Base-by-base conservation (phyloP, 2,329 filamentous ascomycete species). In the Ascochyta fabae region DNA sequence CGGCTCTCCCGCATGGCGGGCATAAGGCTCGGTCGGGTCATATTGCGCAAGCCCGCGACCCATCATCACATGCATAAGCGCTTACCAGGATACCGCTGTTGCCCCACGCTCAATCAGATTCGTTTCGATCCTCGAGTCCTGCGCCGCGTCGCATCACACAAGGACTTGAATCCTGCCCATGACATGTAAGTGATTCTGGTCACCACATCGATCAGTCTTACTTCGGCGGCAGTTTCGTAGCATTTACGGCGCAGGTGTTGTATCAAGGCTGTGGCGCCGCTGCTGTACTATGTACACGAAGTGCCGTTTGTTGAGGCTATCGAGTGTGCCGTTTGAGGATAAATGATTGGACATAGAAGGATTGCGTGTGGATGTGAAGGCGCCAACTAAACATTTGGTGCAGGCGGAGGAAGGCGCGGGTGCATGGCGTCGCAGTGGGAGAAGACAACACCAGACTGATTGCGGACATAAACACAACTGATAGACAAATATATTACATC, bases 11-110 rank as follows among this genome's bases (percentile, higher is more conserved):
- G 55, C 54, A 44, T 34, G 29, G 42, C 35, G 42, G 38, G 53
- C 48, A 38, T 42, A 42, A 40, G 53, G 42, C 53, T 44, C 44
- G 34, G 44, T 36, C 23, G 54, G 54, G 27, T 52, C 43, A 43
- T 38, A 54, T 59, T 55, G 51, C 58, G 58, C 53, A 59, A 61
- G 46, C 53, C 50, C 44, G 54, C 53, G 44, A 31, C 58, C 53
- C 58, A 60, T 44, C 57, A 68, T 68, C 65, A 64, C 67, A 61
- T 64, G 62, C 66, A 70, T 68, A 70, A 65, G 66, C 67, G 67
- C 64, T 61, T 50, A 50, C 54, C 29, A n/a, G 59, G 48, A 50
- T 43, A 26, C 35, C 24, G 46, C 29, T 50, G 31, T 24, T 51
- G 50, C 56, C 53, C 50, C 59, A 26, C 49, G 38, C 49, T 54